Percentiles rank a stretch among this genome's conserved stretches.
These are phyloP conservation scores for Spongospora subterranea DNA, from an alignment of 208 protist species.

Conservation along the genomic window DNA sequence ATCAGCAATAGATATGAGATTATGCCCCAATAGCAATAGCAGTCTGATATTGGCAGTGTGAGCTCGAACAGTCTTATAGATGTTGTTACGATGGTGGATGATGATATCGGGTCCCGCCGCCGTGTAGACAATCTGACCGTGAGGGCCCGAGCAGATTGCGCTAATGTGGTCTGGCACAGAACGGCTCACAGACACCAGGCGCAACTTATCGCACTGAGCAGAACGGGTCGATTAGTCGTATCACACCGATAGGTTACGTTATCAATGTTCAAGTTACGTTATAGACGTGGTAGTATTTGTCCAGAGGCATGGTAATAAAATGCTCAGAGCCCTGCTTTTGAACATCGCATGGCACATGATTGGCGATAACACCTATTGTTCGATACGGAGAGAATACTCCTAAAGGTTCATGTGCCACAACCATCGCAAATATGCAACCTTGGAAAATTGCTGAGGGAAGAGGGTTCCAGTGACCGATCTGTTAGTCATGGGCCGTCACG, in stretches of 20 bases:
- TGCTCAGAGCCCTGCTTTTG: slow-evolving; percentile 11
- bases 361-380: neutral
- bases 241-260: neutral
- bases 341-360: neutral
- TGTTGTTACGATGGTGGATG: neutral
- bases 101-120: neutral
- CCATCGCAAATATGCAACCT: too few relatives aligned
- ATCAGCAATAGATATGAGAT: neutral
- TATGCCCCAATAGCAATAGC: neutral
- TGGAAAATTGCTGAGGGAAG: too few relatives aligned
- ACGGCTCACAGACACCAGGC: neutral
- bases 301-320: slow-evolving; percentile 26
- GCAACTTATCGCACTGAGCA: neutral
- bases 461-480: too few relatives aligned
- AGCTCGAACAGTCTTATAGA: neutral
- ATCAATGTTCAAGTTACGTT: neutral
- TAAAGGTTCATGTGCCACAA: too few relatives aligned
- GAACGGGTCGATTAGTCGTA: neutral
- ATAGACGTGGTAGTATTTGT: slow-evolving; percentile 47
- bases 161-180: neutral
- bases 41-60: neutral
- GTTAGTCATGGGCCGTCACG: too few relatives aligned
- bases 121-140: neutral
- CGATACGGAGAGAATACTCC: slow-evolving; percentile 1
- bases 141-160: neutral